Evolutionary conservation across 2,329 filamentous ascomycete genomes (phyloP), one percentile per base, ranked within the genome.

Genomic region (Alternaria triticina): DNA sequence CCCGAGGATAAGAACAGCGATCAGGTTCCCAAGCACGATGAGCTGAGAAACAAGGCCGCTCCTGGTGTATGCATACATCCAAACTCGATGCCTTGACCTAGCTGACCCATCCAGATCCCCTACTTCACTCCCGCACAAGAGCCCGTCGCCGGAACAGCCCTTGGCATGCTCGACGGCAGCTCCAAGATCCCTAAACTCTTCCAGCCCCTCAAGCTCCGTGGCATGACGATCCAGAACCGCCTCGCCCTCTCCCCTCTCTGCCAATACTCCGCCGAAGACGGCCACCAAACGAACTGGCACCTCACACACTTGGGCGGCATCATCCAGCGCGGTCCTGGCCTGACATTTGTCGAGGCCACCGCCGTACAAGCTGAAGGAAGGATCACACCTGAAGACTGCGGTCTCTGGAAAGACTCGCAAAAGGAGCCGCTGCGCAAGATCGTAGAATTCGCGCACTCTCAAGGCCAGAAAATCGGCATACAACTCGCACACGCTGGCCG

Each of bases 351-450:
- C 61, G 94, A 97, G 82, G 93, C 94, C 25, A 94, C 92, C 1
- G 84, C 89, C 30, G 91, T 97, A 0, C 84, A 87, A 10, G 81
- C 92, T 6, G 89, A 94, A 70, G 94, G 94, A 27, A 88, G 94
- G 59, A 97, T 97, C 82, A 91, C 91, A 1, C 93, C 93, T 1
- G 85, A 94, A 77, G 92, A 95, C 77, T 82, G 83, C 12, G 93
- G 94, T 1, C 82, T 97, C 8, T 97, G 94, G 94, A 85, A 91
- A 66, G 94, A 97, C 78, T 88, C 86, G 33, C 94, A 97, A 78
- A 90, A 94, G 64, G 89, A 86, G 66, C 89, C 90, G 0, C 82
- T 96, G 61, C 87, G 86, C 75, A 86, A 87, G 62, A 86, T 95
- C 49, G 87, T 90, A 36, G 91, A 96, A 65, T 96, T 94, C 66